These are phyloP conservation scores for Porcisia deanei DNA, from an alignment of 208 protist genomes.

Conservation along the genomic window DNA sequence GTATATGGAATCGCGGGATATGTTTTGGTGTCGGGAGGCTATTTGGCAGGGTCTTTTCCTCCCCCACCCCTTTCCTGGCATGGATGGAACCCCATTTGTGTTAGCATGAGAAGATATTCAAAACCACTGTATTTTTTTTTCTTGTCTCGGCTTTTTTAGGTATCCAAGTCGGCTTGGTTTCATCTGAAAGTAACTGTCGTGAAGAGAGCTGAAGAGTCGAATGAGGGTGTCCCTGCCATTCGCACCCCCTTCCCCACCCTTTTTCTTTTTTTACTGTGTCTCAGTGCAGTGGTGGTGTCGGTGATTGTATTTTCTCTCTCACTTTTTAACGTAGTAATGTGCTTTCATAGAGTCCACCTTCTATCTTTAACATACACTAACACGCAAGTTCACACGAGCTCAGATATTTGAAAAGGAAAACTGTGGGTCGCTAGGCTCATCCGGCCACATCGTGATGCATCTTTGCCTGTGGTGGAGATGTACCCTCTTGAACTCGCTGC, in stretches of 20 bases:
- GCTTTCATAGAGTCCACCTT: neutral
- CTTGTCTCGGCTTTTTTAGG: too few species aligned
- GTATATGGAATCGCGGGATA: neutral
- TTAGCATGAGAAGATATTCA: too few species aligned
- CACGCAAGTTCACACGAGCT: neutral
- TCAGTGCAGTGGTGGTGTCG: neutral
- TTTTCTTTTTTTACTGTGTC: neutral
- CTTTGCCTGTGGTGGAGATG: neutral
- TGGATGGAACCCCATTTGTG: too few species aligned
- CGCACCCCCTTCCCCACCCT: neutral
- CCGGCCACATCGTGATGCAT: too few species aligned
- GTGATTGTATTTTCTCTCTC: neutral
- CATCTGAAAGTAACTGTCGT: too few species aligned
- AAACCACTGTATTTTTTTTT: too few species aligned
- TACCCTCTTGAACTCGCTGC: neutral
- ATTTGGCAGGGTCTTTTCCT: neutral
- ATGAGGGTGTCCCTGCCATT: neutral
- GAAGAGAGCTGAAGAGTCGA: too few species aligned
- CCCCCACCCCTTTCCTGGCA: too few species aligned
- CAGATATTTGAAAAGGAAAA: conserved; percentile 1
- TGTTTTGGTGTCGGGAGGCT: neutral
- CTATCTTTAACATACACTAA: neutral
- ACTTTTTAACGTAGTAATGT: conserved; percentile 1
- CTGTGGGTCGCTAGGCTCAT: too few species aligned
- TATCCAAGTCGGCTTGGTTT: too few species aligned